These are phyloP conservation scores for Mortierella sp. DNA, from an alignment of 371 early-diverging fungal genomes.

Conservation along the genomic window DNA sequence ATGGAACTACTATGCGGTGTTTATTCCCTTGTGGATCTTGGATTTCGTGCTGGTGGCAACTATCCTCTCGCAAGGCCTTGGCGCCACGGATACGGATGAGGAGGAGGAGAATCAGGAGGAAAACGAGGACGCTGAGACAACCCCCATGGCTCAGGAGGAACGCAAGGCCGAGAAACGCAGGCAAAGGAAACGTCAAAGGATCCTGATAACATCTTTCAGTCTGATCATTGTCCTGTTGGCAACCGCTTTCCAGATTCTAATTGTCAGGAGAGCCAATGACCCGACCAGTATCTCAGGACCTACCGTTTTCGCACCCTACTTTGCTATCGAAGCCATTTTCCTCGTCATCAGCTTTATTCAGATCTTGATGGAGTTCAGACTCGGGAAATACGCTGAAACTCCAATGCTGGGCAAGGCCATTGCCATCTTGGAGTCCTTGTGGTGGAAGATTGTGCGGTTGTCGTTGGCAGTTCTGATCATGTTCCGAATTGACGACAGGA, in stretches of 20 bases:
- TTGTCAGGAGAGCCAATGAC: conserved; percentile 62
- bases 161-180: conserved; percentile 48
- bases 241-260: conserved; percentile 61
- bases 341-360: conserved; percentile 29
- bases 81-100: conserved; percentile 48
- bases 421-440: conserved; percentile 64
- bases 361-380: conserved; percentile 4
- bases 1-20: conserved; percentile 83
- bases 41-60: conserved; percentile 60
- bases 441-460: conserved; percentile 71
- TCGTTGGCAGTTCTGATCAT: conserved; percentile 69
- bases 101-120: conserved; percentile 37
- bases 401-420: conserved; percentile 18
- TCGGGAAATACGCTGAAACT: conserved; percentile 10
- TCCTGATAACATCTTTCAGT: conserved; percentile 25
- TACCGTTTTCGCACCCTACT: conserved; percentile 54
- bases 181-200: conserved; percentile 39
- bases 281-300: conserved; percentile 52
- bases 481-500: conserved; percentile 67
- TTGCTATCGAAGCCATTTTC: conserved; percentile 35
- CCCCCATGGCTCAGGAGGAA: conserved; percentile 47
- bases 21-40: conserved; percentile 86
- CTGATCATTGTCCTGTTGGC: conserved; percentile 55
- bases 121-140: conserved; percentile 31
- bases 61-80: conserved; percentile 26